These are phyloP conservation scores for Prillingera fragicola DNA, from an alignment of 1,284 basidiomycete genomes.

Conservation along the genomic window DNA sequence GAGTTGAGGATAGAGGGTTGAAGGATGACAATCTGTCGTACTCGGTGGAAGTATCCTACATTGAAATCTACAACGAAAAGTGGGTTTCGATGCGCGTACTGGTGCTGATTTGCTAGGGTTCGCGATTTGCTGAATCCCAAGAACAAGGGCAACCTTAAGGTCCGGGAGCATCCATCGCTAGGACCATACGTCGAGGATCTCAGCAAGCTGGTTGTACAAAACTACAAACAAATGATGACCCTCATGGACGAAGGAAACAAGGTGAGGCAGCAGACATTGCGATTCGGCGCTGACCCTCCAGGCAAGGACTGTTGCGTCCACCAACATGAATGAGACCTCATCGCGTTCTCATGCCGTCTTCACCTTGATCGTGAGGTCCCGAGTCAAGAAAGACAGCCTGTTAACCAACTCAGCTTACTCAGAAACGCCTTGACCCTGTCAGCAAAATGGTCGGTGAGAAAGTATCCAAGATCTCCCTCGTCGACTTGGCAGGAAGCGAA, in stretches of 20 bases:
- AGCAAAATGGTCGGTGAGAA: constrained; percentile 90
- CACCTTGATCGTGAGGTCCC: constrained; percentile 61
- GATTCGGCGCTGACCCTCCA: constrained; percentile 10
- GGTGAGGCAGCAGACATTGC: constrained; percentile 40
- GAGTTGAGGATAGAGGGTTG: constrained; percentile 64
- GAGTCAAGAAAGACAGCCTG: too few relatives aligned
- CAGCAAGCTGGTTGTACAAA: constrained; percentile 84
- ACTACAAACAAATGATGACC: constrained; percentile 92
- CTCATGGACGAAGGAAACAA: constrained; percentile 99
- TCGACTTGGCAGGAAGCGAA: constrained; percentile 96
- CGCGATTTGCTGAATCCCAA: constrained; percentile 94
- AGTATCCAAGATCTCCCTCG: constrained; percentile 88
- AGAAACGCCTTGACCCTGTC: constrained; percentile 74
- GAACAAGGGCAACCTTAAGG: constrained; percentile 87
- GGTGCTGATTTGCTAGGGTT: constrained; percentile 45
- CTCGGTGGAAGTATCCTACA: constrained; percentile 94
- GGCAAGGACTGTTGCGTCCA: constrained; percentile 93
- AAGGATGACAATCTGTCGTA: constrained; percentile 68
- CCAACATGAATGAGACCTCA: constrained; percentile 99
- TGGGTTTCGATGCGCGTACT: constrained; percentile 13
- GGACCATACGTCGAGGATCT: constrained; percentile 97
- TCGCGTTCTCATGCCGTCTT: constrained; percentile 98
- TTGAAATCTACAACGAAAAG: constrained; percentile 97
- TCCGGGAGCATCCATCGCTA: constrained; percentile 88
- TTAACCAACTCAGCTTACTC: constrained; percentile 57